Evolutionary conservation across 495 filamentous ascomycete genomes (phyloP).

Genomic region (Neurospora sp.): DNA sequence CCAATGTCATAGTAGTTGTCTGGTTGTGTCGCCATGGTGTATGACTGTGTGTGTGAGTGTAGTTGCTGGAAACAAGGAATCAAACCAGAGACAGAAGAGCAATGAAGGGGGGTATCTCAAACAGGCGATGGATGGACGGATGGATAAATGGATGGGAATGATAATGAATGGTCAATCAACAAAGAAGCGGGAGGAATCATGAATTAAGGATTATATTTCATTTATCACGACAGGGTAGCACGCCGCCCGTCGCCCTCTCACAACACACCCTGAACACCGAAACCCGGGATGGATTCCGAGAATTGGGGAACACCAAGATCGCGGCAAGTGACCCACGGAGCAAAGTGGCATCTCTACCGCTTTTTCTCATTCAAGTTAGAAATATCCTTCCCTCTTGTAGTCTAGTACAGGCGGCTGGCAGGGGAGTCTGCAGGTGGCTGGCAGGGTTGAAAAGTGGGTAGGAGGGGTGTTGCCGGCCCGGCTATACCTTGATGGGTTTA

Average conservation of each 20-base stretch:
- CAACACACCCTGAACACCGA: conserved; percentile 4
- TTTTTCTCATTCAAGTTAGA: no score
- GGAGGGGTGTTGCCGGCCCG: no score
- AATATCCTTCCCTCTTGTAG: no score
- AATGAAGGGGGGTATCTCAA: conserved; percentile 11
- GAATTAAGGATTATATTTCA: not conserved
- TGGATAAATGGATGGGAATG: not conserved
- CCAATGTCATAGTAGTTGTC: conserved; percentile 27
- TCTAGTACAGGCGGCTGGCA: no score
- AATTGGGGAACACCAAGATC: not conserved
- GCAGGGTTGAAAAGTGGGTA: no score
- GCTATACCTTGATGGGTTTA: no score
- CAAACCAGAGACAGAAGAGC: not conserved
- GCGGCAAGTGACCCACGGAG: not conserved
- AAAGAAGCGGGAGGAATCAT: not conserved
- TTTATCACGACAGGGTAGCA: not conserved
- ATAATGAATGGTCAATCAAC: not conserved
- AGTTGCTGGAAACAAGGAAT: not conserved
- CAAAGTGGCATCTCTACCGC: not conserved
- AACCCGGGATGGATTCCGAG: conserved; percentile 18
- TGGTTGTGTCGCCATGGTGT: conserved; percentile 13
- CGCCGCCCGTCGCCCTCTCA: not conserved
- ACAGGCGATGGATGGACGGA: not conserved
- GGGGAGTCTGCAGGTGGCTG: no score
- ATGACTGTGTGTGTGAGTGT: conserved; percentile 1